Percentiles rank a stretch among this genome's conserved stretches.
phyloP scores from a whole-genome alignment of 192 early-diverging fungal genomes.

The Chytriomyces hyalinus region DNA sequence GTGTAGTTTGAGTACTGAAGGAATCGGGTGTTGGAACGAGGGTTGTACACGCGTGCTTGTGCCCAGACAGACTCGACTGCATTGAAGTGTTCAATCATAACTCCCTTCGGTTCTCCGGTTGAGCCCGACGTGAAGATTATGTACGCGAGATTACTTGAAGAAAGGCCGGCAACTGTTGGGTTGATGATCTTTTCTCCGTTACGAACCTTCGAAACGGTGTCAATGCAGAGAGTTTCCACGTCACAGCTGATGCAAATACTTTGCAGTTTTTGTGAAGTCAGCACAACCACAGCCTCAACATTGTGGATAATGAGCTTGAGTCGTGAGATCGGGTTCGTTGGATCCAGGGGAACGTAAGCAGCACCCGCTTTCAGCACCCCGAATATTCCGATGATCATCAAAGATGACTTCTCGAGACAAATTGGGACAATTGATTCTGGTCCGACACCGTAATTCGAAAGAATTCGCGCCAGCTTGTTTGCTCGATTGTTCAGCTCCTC shows the following conservation, averaged over 20 bases:
- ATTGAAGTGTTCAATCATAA: slow-evolving; percentile 36
- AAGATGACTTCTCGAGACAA: slow-evolving; percentile 32
- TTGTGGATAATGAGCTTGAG: slow-evolving; percentile 33
- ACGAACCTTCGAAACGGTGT: neutral
- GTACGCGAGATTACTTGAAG: neutral
- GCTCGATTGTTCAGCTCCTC: no score
- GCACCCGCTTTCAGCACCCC: slow-evolving; percentile 43
- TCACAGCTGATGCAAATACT: slow-evolving; percentile 13
- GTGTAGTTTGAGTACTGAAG: slow-evolving; percentile 24
- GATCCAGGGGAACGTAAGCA: slow-evolving; percentile 36
- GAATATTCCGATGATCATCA: slow-evolving; percentile 35
- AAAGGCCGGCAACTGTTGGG: neutral
- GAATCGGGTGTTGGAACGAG: slow-evolving; percentile 4
- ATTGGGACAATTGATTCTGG: slow-evolving; percentile 33
- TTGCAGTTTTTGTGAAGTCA: neutral
- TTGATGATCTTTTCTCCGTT: neutral
- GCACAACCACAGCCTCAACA: no score
- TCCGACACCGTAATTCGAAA: slow-evolving; percentile 28
- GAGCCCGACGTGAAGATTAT: slow-evolving; percentile 50
- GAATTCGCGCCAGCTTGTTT: neutral
- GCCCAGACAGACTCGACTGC: slow-evolving; percentile 44
- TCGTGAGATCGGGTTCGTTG: slow-evolving; percentile 34
- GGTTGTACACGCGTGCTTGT: slow-evolving; percentile 16
- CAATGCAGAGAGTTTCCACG: neutral
- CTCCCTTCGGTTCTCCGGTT: slow-evolving; percentile 52